Percentiles rank a stretch among this genome's conserved stretches.
Evolutionary conservation across 345 rosid genomes (phyloP).

Genomic region (Raphanus raphanistrum): DNA sequence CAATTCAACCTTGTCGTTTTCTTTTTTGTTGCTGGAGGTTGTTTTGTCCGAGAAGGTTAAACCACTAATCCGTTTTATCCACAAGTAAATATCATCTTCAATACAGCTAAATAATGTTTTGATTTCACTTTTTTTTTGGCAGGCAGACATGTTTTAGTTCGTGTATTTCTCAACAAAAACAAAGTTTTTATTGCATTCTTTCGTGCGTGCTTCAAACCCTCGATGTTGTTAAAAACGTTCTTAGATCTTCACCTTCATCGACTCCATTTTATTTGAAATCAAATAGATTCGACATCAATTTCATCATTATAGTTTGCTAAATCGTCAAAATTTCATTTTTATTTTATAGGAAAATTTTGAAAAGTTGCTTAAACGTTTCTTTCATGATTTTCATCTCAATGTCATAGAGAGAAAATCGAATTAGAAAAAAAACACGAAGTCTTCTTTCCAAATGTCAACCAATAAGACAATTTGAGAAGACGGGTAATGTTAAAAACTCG

Average conservation of each 20-base stretch:
- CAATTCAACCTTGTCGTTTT: background rate
- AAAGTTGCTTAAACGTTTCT: background rate
- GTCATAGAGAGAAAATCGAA: background rate
- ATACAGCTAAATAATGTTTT: background rate
- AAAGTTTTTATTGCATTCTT: background rate
- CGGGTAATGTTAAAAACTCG: background rate
- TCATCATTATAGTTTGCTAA: background rate
- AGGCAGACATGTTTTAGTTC: background rate
- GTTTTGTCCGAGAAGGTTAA: background rate
- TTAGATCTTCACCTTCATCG: too few species aligned
- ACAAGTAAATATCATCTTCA: background rate
- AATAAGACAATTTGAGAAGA: constrained; percentile 3
- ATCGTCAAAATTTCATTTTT: background rate
- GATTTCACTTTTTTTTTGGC: background rate
- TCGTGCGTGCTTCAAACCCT: background rate
- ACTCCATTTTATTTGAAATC: too few species aligned
- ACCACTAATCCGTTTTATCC: background rate
- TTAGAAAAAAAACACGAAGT: background rate
- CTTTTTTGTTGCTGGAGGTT: background rate
- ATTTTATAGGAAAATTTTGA: background rate
- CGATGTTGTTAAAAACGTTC: background rate
- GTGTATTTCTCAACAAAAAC: background rate
- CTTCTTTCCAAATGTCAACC: constrained; percentile 12
- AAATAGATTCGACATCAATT: too few species aligned
- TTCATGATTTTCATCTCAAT: background rate